phyloP scores from a whole-genome alignment of 2,329 filamentous ascomycete genomes.

The Microcyclospora tardicrescens region DNA sequence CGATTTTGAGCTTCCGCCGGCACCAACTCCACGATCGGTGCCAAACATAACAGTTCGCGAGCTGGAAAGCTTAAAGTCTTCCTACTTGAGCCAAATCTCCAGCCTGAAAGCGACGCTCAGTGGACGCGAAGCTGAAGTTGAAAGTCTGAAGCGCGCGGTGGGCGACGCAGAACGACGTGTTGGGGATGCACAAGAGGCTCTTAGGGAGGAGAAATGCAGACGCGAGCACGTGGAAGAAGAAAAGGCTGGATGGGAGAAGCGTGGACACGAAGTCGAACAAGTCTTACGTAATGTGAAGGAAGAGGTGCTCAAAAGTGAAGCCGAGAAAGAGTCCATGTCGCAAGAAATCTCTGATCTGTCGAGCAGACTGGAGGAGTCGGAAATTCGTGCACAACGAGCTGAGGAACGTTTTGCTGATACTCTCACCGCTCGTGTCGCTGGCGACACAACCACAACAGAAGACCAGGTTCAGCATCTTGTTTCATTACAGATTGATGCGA shows the following conservation, averaged over 20 bases:
- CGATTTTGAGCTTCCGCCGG: constrained; percentile 87
- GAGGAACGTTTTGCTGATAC: constrained; percentile 52
- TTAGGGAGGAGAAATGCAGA: constrained; percentile 61
- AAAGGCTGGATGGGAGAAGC: constrained; percentile 70
- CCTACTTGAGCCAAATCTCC: constrained; percentile 83
- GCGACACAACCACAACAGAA: constrained; percentile 22
- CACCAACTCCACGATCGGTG: constrained; percentile 81
- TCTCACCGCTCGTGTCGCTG: constrained; percentile 17
- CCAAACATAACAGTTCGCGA: constrained; percentile 86
- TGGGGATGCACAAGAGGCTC: constrained; percentile 68
- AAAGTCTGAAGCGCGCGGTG: constrained; percentile 74
- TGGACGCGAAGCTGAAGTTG: constrained; percentile 84
- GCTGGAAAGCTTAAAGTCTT: constrained; percentile 81
- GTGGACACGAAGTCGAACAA: constrained; percentile 72
- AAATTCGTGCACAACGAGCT: constrained; percentile 63
- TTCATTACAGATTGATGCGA: constrained; percentile 68
- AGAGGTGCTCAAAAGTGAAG: constrained; percentile 64
- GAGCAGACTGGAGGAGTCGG: constrained; percentile 57
- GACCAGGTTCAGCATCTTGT: constrained; percentile 32
- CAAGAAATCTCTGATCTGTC: constrained; percentile 66
- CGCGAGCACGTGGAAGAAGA: constrained; percentile 63
- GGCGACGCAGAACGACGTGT: constrained; percentile 85
- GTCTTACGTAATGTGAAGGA: constrained; percentile 68
- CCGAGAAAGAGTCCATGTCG: constrained; percentile 68
- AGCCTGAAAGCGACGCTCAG: constrained; percentile 84